phyloP scores from a whole-genome alignment of 163 green algal species.

The Chlamydomonas reinhardtii region DNA sequence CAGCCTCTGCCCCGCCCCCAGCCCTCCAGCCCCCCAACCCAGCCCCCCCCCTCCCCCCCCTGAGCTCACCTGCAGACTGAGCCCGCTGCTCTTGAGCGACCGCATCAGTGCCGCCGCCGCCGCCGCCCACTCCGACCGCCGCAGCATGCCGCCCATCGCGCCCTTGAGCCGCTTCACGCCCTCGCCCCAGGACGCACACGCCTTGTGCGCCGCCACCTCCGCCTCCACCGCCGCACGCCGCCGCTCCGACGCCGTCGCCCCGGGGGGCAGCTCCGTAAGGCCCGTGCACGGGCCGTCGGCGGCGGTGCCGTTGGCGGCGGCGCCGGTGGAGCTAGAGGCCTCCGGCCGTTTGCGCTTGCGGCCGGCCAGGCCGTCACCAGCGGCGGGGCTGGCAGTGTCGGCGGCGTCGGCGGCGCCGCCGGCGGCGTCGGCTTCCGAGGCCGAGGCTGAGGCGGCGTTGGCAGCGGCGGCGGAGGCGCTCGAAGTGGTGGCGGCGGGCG shows the following conservation, averaged over 20 bases:
- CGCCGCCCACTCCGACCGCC: neutral
- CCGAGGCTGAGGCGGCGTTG: neutral
- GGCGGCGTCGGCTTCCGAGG: neutral
- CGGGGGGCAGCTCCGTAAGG: too few species aligned
- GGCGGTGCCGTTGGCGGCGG: too few species aligned
- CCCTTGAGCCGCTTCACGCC: conserved; percentile 21
- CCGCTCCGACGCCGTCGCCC: too few species aligned
- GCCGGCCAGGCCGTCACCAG: neutral
- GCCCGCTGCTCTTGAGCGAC: neutral
- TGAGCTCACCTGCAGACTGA: neutral
- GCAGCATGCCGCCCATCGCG: neutral
- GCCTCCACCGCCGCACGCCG: neutral
- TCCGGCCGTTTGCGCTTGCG: conserved; percentile 12
- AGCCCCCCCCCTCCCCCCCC: too few species aligned
- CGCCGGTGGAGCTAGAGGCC: too few species aligned
- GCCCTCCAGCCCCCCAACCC: too few species aligned
- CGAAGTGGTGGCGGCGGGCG: too few species aligned
- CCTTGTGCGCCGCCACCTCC: conserved; percentile 16
- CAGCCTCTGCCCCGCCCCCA: too few species aligned
- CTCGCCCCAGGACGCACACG: neutral
- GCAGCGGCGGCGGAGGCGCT: neutral
- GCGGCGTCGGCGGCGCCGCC: neutral
- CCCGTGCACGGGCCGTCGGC: too few species aligned
- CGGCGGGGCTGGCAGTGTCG: too few species aligned
- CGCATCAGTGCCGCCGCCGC: neutral